Percentiles rank a stretch among this genome's conserved stretches.
phyloP scores from a whole-genome alignment of 2,329 filamentous ascomycete genomes.

The Zasmidium cellare region DNA sequence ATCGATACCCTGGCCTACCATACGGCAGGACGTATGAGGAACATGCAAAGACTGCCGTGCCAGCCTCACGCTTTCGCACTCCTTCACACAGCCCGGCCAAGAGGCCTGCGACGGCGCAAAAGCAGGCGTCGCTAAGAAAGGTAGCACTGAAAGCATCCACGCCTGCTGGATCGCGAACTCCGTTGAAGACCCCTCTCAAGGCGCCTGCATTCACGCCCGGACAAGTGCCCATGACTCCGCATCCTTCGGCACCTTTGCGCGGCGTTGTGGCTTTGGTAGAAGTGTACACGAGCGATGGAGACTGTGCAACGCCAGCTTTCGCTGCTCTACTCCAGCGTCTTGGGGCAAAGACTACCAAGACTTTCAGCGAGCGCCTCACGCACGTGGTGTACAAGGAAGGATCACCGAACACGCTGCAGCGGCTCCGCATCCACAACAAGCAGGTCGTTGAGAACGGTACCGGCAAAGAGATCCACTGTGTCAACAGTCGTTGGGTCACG shows the following conservation, averaged over 20 bases:
- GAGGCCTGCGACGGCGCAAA: constrained; percentile 31
- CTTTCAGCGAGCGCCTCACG: constrained; percentile 37
- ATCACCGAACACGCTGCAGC: constrained; percentile 35
- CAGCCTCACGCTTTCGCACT: constrained; percentile 29
- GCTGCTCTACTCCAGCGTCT: constrained; percentile 35
- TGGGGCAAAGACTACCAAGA: constrained; percentile 37
- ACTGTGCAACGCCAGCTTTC: constrained; percentile 36
- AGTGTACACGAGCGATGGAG: constrained; percentile 38
- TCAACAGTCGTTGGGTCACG: constrained; percentile 40
- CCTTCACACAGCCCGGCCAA: constrained; percentile 24
- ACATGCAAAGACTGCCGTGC: constrained; percentile 29
- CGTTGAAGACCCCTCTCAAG: constrained; percentile 33
- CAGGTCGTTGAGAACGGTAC: constrained; percentile 23
- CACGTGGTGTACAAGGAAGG: constrained; percentile 42
- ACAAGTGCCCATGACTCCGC: constrained; percentile 36
- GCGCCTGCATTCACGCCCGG: constrained; percentile 28
- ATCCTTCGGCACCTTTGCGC: constrained; percentile 34
- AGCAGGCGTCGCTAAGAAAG: constrained; percentile 30
- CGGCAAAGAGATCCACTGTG: constrained; percentile 33
- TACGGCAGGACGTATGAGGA: constrained; percentile 16
- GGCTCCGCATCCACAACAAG: constrained; percentile 35
- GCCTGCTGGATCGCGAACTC: constrained; percentile 22
- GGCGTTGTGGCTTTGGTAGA: constrained; percentile 37
- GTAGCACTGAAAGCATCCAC: constrained; percentile 26
- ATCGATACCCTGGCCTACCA: constrained; percentile 18